Evolutionary conservation across 345 rosid species (phyloP).

Genomic region (Firmiana major): DNA sequence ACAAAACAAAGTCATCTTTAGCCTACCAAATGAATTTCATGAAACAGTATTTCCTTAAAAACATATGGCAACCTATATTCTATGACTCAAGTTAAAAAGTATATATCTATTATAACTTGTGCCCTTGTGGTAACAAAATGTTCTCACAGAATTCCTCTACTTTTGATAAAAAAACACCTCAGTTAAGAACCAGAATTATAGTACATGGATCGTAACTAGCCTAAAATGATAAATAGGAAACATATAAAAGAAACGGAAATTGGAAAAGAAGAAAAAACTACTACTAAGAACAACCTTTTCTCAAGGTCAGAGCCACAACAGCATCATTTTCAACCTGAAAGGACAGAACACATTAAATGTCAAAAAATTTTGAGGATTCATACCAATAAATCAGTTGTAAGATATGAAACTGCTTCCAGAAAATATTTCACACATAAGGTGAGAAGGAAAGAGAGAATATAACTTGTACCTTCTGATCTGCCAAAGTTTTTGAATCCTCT

Average conservation of each 20-base stretch:
- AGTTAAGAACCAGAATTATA: neutral
- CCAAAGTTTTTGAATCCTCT: conserved; percentile 76
- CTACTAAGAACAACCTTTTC: conserved; percentile 51
- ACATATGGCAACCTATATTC: neutral
- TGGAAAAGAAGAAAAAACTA: neutral
- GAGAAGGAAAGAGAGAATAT: neutral
- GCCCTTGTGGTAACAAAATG: neutral
- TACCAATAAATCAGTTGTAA: neutral
- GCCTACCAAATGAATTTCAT: neutral
- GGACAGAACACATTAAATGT: conserved; percentile 5
- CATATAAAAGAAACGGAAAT: neutral
- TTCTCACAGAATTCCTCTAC: neutral
- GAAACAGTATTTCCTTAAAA: neutral
- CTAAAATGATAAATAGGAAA: neutral
- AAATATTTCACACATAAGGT: neutral
- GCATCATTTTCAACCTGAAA: conserved; percentile 95
- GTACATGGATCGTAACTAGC: neutral
- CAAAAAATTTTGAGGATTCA: neutral
- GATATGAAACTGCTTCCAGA: neutral
- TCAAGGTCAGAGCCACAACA: conserved; percentile 77
- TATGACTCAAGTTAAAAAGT: neutral
- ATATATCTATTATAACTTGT: neutral
- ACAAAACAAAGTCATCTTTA: neutral
- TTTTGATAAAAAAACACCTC: neutral
- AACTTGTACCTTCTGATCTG: conserved; percentile 69